Conservation (phyloP, 2,329 filamentous ascomycete species). For the Bimuria novae-zelandiae region DNA sequence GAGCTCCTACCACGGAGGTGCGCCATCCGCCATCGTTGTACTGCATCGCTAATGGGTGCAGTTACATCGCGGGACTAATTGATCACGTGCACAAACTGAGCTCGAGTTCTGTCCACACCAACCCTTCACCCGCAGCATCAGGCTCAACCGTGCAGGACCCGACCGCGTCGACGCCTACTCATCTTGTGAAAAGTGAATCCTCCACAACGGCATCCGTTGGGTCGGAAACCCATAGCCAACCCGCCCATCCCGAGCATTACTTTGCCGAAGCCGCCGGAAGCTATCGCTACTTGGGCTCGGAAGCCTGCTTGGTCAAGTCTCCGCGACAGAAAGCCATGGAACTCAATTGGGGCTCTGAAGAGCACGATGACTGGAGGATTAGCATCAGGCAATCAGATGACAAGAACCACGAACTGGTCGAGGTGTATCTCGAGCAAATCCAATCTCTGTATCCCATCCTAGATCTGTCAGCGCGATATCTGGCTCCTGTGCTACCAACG, state of each 20-base stretch:
- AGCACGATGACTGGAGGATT: slow-evolving; percentile 30
- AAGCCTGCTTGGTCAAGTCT: slow-evolving; percentile 40
- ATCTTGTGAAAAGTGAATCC: neutral
- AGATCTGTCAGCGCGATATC: slow-evolving; percentile 32
- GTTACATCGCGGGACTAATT: slow-evolving; percentile 43
- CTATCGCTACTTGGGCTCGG: slow-evolving; percentile 43
- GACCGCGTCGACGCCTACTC: neutral
- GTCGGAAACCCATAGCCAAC: slow-evolving; percentile 20
- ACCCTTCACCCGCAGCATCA: slow-evolving; percentile 27
- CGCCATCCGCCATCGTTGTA: slow-evolving; percentile 5
- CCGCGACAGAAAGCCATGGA: slow-evolving; percentile 30
- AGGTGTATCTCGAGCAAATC: slow-evolving; percentile 35
- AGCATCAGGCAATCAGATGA: slow-evolving; percentile 29
- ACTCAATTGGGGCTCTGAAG: slow-evolving; percentile 18
- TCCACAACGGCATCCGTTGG: slow-evolving; percentile 20
- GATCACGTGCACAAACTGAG: slow-evolving; percentile 41
- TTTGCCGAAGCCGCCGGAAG: slow-evolving; percentile 38
- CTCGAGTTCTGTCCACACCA: slow-evolving; percentile 14
- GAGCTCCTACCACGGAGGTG: slow-evolving; percentile 38
- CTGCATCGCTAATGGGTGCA: slow-evolving; percentile 20
- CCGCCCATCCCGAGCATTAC: slow-evolving; percentile 36
- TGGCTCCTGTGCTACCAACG: slow-evolving; percentile 24
- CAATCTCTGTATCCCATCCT: slow-evolving; percentile 30
- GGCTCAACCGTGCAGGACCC: slow-evolving; percentile 19
- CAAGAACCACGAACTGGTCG: slow-evolving; percentile 36